Evolutionary conservation across 495 filamentous ascomycete species (phyloP), one percentile per base, ranked within the genome.

Genomic region (Terfezia boudieri): DNA sequence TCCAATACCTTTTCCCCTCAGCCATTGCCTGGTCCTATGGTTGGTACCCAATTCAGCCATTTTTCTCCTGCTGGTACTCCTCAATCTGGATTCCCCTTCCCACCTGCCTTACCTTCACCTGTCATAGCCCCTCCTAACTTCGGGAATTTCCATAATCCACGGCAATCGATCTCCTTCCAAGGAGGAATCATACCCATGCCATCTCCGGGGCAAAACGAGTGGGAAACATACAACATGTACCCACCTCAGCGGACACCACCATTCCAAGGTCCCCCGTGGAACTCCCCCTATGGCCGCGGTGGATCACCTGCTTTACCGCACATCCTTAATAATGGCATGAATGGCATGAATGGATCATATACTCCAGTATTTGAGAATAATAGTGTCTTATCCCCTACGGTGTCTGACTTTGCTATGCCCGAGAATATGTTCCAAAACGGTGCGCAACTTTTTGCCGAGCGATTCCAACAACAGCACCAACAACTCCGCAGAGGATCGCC

Each of bases 381-480:
- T 59, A 58, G 38, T 50, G 51, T 12, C 53, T 49, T 32, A 51
- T 53, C 35, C 62, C 55, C 51, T 32, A 32, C 26, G 7, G 55
- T 11, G 48, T 61, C 49, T 55, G 61, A 46, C 55, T 52, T 36
- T 48, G 49, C 20, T 20, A 56, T 35, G 59, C 51, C 46, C 58
- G 57, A 53, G 58, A 53, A 53, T 48, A 49, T 9, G 49, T 37
- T 12, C 51, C 60, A 32, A 55, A 62, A 53, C 57, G 37, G 59
- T 43, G 12, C 43, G 52, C 66, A 60, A 53, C 58, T 56, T 52
- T 59, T 61, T 10, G 59, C 57, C 36, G 53, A 53, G 59, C 69
- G 43, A 70, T 71, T 70, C 35, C 65, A 66, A 46, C 67, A 68
- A 43, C 61, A 66, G 46, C 68, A 69, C 14, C 60, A 69, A 37